Conservation (phyloP, 2,329 filamentous ascomycete genomes). For the Gyromitra esculenta region DNA sequence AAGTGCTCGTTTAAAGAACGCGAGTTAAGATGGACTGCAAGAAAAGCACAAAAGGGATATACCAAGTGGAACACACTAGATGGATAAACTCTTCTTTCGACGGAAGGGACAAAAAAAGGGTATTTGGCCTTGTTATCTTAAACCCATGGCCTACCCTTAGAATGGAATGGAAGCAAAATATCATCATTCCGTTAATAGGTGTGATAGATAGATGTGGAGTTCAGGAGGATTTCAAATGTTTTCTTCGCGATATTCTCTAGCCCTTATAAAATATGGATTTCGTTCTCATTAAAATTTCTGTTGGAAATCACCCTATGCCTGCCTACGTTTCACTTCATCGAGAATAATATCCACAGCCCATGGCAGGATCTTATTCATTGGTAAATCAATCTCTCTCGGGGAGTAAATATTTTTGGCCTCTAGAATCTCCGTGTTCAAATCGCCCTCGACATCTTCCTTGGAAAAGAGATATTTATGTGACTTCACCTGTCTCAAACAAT, state of each 20-base stretch:
- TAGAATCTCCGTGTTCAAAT: slow-evolving; percentile 64
- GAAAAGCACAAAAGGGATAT: not conserved
- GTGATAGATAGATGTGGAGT: slow-evolving; percentile 26
- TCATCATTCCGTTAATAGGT: slow-evolving; percentile 40
- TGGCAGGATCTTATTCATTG: slow-evolving; percentile 71
- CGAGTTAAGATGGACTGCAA: not conserved
- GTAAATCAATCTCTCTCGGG: slow-evolving; percentile 66
- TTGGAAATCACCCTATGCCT: not conserved
- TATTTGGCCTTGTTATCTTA: slow-evolving; percentile 54
- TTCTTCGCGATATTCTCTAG: not conserved
- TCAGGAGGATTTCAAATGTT: slow-evolving; percentile 12
- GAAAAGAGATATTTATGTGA: slow-evolving; percentile 85
- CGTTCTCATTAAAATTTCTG: not conserved
- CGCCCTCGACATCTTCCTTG: slow-evolving; percentile 71
- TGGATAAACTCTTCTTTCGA: slow-evolving; percentile 13
- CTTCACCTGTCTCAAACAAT: slow-evolving; percentile 56
- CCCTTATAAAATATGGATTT: not conserved
- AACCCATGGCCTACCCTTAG: slow-evolving; percentile 51
- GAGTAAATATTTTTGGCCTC: slow-evolving; percentile 65
- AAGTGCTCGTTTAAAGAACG: slow-evolving; percentile 53
- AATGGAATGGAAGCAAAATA: slow-evolving; percentile 15
- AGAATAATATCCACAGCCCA: slow-evolving; percentile 76
- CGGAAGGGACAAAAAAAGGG: slow-evolving; percentile 19
- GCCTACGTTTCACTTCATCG: slow-evolving; percentile 58
- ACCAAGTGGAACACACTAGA: slow-evolving; percentile 1